Base-by-base conservation (phyloP, 345 rosid species). In the Salix purpurea region DNA sequence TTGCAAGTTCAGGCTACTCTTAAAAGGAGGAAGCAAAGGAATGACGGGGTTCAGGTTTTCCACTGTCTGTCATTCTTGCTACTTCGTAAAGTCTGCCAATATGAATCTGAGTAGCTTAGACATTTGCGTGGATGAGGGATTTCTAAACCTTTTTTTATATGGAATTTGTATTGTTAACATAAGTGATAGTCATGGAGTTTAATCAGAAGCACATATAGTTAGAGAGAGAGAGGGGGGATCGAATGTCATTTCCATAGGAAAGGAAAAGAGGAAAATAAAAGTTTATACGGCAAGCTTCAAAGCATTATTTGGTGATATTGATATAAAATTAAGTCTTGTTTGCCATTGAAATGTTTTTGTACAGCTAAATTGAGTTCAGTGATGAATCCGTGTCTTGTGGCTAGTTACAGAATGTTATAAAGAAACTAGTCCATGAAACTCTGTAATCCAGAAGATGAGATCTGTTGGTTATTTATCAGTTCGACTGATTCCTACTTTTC, bases 21-120 rank as follows among this genome's bases (percentile, higher is more conserved):
- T 73, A 96, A 94, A 80, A 95, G 98, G 7, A 88, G 97, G 81
- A 96, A 93, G 83, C 99, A 94, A 85, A 94, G 98, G 81, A 96
- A 96, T 78, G 99, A 96, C 71, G 89, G 93, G 65, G 70, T 96
- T 81, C 98, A 86, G 95, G 99, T 96, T 83, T 72, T 71, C 28
- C 67, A 70, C 66, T 56, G 58, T 79, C 66, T 68, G 67, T 66
- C 65, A 40, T 10, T 71, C 50, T 64, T 60, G 19, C 64, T 16
- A 56, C 76, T 10, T 36, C 4, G 32, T 74, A 24, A 23, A 8
- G 74, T 9, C 44, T 64, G 12, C 72, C 10, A 46, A 12, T 16
- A n/a, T 52, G 26, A 37, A 48, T 48, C 12, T 30, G 39, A 40
- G 67, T 44, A 30, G 48, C 21, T 34, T 5, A 44, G 64, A 44